Percentiles rank a stretch among this genome's conserved stretches.
Evolutionary conservation across 768 basidiomycete species (phyloP).

Genomic region (Podaxis carcinomalis): DNA sequence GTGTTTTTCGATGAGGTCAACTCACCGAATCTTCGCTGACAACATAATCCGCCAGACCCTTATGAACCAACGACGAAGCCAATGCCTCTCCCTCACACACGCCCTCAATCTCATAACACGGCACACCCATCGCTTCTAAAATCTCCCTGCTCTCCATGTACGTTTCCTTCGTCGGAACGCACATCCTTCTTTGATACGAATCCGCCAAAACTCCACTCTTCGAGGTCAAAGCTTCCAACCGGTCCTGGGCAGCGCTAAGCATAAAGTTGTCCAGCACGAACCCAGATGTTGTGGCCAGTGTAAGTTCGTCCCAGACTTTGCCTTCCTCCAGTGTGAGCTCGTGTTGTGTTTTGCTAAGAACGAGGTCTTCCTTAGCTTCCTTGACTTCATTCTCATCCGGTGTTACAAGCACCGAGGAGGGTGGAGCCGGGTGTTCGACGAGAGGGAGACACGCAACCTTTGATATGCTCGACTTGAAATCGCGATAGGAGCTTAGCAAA

Average conservation of each 20-base stretch:
- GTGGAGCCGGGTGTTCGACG: slow-evolving; percentile 9
- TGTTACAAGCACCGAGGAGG: slow-evolving; percentile 14
- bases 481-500: slow-evolving; percentile 41
- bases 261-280: neutral
- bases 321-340: slow-evolving; percentile 60
- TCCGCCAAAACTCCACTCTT: slow-evolving; percentile 55
- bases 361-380: slow-evolving; percentile 36
- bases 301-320: slow-evolving; percentile 49
- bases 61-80: slow-evolving; percentile 69
- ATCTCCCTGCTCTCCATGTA: slow-evolving; percentile 71
- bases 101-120: slow-evolving; percentile 62
- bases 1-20: slow-evolving; percentile 1
- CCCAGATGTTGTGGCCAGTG: slow-evolving; percentile 11
- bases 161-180: slow-evolving; percentile 57
- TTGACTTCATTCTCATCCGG: slow-evolving; percentile 27
- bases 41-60: slow-evolving; percentile 81
- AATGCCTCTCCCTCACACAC: slow-evolving; percentile 85
- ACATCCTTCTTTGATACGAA: slow-evolving; percentile 62
- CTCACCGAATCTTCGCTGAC: slow-evolving; percentile 86
- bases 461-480: slow-evolving; percentile 43
- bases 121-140: slow-evolving; percentile 77
- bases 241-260: neutral
- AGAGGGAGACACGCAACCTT: slow-evolving; percentile 37
- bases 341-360: slow-evolving; percentile 60
- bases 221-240: slow-evolving; percentile 32